Evolutionary conservation across 345 rosid genomes (phyloP), one percentile per base, ranked within the genome.

Genomic region (Eucalyptus polybractea): DNA sequence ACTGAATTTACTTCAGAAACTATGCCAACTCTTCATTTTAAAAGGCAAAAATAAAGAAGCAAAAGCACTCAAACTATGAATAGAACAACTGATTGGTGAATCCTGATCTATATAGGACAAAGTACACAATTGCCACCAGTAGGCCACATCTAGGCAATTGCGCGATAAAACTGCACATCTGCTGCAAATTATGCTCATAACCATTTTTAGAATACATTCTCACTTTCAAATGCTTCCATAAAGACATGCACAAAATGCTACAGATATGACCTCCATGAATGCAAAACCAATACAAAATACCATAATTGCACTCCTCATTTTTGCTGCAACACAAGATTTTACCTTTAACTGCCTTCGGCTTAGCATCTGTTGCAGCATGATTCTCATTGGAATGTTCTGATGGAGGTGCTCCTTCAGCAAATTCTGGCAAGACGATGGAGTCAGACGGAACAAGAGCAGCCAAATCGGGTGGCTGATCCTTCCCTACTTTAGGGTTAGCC

Each of bases 391-490:
- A 90, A 83, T 87, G 89, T 88, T 93, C 94, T 15, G 53, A 24
- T 21, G 94, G 86, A 87, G 91, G 89, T 50, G 91, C 88, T 87
- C 91, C 90, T 44, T 91, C 93, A 24, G 94, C 88, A 91, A 88
- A 88, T 89, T 96, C 97, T 13, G 95, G 95, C 87, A 95, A 67
- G 91, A 92, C 90, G 24, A 89, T 88, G 87, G 98, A 93, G 88
- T 90, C 91, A 58, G 97, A 93, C 37, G 99, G 98, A 89, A 95
- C 99, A 90, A 95, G 92, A 83, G 90, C 90, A 88, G 98, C 97
- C 86, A 97, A 95, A 92, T 97, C 99, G 4, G 99, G 98, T 89
- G 99, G 97, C 89, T 95, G 98, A 91, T 97, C 99, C 93, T 97
- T 97, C 88, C 99, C 99, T 42, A 97, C 97, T 37, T 92, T 58